phyloP scores from a whole-genome alignment of 306 rosid genomes.

The Ceratonia siliqua region DNA sequence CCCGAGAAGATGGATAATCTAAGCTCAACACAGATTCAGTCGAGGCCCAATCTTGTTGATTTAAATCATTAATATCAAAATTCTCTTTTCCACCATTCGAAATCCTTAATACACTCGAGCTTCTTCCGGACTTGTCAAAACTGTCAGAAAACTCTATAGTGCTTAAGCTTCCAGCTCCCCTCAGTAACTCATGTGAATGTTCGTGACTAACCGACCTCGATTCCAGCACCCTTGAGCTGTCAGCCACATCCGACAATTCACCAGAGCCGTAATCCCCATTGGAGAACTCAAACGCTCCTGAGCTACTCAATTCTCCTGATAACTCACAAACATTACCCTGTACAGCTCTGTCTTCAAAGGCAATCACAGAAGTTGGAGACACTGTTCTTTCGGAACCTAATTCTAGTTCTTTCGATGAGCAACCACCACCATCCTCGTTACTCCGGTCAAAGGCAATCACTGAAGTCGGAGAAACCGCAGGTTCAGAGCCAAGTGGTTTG shows the following conservation, averaged over 20 bases:
- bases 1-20: slow-evolving; percentile 84
- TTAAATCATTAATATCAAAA: slow-evolving; percentile 59
- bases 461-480: slow-evolving; percentile 78
- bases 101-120: slow-evolving; percentile 49
- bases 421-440: slow-evolving; percentile 38
- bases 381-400: slow-evolving; percentile 54
- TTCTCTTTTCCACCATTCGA: slow-evolving; percentile 62
- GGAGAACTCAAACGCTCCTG: slow-evolving; percentile 82
- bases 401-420: slow-evolving; percentile 46
- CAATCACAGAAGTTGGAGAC: slow-evolving; percentile 80
- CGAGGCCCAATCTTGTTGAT: slow-evolving; percentile 78
- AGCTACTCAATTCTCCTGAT: slow-evolving; percentile 78
- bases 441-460: slow-evolving; percentile 64
- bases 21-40: slow-evolving; percentile 75
- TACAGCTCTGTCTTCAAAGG: slow-evolving; percentile 60
- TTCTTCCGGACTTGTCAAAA: slow-evolving; percentile 54
- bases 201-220: slow-evolving; percentile 52
- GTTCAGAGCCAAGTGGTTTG: slow-evolving; percentile 40
- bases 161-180: slow-evolving; percentile 46
- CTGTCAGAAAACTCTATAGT: slow-evolving; percentile 58
- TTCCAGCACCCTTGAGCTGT: slow-evolving; percentile 51
- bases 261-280: slow-evolving; percentile 64
- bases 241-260: slow-evolving; percentile 61
- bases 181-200: slow-evolving; percentile 55
- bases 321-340: slow-evolving; percentile 51